Conservation (phyloP, 768 basidiomycete genomes). For the Boletus huronensis region DNA sequence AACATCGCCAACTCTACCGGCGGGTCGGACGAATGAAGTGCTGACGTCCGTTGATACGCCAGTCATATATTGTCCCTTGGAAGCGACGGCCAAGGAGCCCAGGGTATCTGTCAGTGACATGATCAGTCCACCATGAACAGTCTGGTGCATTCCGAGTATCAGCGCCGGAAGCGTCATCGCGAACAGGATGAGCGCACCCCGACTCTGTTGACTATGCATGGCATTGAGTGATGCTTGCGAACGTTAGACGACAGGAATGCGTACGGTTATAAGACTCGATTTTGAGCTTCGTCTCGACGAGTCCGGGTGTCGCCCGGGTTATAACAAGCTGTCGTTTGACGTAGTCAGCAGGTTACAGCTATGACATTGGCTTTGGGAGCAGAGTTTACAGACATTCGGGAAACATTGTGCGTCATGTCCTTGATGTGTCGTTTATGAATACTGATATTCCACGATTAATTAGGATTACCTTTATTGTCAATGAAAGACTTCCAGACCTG, state of each 20-base stretch:
- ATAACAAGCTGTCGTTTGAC: slow-evolving; percentile 54
- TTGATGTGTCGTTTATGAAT: slow-evolving; percentile 29
- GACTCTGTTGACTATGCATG: slow-evolving; percentile 67
- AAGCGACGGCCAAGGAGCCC: slow-evolving; percentile 80
- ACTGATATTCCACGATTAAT: rapidly evolving
- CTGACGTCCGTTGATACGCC: slow-evolving; percentile 83
- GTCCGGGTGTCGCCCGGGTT: slow-evolving; percentile 65
- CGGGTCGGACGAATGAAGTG: slow-evolving; percentile 74
- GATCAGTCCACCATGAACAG: slow-evolving; percentile 79
- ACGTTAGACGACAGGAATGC: slow-evolving; percentile 17
- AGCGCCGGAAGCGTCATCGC: not conserved
- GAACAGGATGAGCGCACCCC: slow-evolving; percentile 47
- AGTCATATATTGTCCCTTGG: slow-evolving; percentile 82
- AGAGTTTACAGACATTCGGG: slow-evolving; percentile 55
- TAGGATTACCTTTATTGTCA: slow-evolving; percentile 58
- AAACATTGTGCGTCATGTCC: slow-evolving; percentile 81
- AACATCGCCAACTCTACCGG: slow-evolving; percentile 65
- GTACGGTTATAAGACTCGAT: slow-evolving; percentile 73
- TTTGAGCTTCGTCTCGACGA: slow-evolving; percentile 63
- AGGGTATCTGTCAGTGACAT: slow-evolving; percentile 81
- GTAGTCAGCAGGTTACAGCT: not conserved
- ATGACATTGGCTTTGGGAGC: not conserved
- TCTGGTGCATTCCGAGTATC: slow-evolving; percentile 25
- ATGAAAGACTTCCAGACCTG: slow-evolving; percentile 81
- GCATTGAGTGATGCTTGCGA: not conserved